These are phyloP conservation scores for Cyclaneusma minus DNA, from an alignment of 2,329 filamentous ascomycete genomes.

Conservation along the genomic window DNA sequence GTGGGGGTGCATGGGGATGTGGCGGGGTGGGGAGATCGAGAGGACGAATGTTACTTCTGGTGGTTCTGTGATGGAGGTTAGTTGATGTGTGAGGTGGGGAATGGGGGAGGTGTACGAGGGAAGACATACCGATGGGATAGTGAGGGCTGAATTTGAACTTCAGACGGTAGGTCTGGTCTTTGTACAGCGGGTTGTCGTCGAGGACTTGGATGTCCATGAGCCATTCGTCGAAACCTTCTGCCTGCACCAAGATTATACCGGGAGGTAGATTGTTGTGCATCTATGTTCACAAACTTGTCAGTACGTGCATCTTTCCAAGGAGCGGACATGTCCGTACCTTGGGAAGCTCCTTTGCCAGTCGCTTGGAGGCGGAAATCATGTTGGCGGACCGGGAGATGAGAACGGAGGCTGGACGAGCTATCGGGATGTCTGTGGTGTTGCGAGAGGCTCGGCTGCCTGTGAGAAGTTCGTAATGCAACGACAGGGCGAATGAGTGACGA, in stretches of 20 bases:
- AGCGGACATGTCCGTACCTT: constrained; percentile 27
- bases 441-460: no score
- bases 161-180: constrained; percentile 63
- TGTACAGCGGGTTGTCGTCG: constrained; percentile 80
- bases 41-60: constrained; percentile 85
- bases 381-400: no score
- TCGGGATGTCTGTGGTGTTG: no score
- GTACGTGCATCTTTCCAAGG: background rate
- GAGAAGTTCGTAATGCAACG: no score
- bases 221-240: constrained; percentile 82
- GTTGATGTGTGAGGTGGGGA: constrained; percentile 1
- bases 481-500: no score
- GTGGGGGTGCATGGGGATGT: constrained; percentile 89
- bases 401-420: no score
- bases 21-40: constrained; percentile 39
- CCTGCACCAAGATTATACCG: constrained; percentile 63
- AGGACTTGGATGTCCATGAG: constrained; percentile 81
- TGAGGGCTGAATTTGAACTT: constrained; percentile 71
- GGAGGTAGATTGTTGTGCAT: constrained; percentile 29
- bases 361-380: constrained; percentile 34
- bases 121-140: constrained; percentile 71
- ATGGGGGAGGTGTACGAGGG: background rate
- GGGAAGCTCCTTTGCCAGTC: constrained; percentile 40
- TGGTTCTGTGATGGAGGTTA: constrained; percentile 43
- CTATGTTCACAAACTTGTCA: constrained; percentile 6